A percentile compares a stretch with the other conserved stretches of the same genome.
phyloP scores from a whole-genome alignment of 768 basidiomycete species.

The Amanita rubescens region DNA sequence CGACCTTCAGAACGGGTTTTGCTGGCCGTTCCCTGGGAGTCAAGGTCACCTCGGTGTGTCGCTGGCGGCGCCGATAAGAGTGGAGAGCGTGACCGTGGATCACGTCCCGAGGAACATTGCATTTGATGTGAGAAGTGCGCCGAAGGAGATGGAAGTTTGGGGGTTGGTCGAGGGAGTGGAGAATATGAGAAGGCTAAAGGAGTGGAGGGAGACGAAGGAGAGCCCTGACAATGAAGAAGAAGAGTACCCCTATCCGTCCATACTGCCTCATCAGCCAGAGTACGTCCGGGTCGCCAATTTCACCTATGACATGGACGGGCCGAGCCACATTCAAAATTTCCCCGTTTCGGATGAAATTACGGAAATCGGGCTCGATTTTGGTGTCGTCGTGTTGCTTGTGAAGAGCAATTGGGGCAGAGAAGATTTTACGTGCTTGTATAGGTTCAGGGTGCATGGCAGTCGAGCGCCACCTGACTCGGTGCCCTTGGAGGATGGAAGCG shows the following conservation, averaged over 20 bases:
- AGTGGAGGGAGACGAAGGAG: conserved; percentile 43
- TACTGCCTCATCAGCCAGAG: conserved; percentile 36
- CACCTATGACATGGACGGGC: conserved; percentile 52
- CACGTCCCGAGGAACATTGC: conserved; percentile 82
- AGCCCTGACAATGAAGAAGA: conserved; percentile 17
- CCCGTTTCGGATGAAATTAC: conserved; percentile 59
- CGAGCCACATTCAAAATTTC: conserved; percentile 72
- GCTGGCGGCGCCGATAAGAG: conserved; percentile 64
- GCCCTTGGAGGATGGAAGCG: conserved; percentile 26
- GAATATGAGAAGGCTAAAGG: conserved; percentile 53
- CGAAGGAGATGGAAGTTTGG: conserved; percentile 87
- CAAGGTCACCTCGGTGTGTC: conserved; percentile 79
- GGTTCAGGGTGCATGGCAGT: conserved; percentile 73
- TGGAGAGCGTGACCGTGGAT: conserved; percentile 80
- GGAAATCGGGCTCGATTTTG: conserved; percentile 74
- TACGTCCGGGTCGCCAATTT: conserved; percentile 65
- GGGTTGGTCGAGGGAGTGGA: conserved; percentile 76
- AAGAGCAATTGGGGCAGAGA: conserved; percentile 82
- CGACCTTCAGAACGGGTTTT: conserved; percentile 75
- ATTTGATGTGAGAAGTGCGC: conserved; percentile 74
- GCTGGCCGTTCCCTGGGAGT: conserved; percentile 86
- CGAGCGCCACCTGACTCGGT: conserved; percentile 34
- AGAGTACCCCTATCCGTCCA: conserved; percentile 33
- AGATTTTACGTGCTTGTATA: conserved; percentile 85
- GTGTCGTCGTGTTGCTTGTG: conserved; percentile 73